Base-by-base conservation (phyloP, 1,139 yeast genomes). In the Suhomyces panamericanus region DNA sequence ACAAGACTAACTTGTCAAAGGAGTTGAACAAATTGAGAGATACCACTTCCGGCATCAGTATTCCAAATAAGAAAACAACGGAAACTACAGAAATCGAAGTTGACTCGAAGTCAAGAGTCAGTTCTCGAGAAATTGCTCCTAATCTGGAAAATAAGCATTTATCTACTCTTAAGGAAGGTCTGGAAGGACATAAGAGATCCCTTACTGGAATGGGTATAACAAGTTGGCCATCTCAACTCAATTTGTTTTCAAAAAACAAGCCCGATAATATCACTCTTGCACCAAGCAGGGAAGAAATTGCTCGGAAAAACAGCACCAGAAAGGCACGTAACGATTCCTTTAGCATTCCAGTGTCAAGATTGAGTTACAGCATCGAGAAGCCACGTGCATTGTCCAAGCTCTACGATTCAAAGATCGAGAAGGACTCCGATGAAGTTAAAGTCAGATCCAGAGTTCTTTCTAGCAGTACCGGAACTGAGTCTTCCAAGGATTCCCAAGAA, bases 171-270 rank as follows among this genome's bases (percentile, higher is more conserved):
- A 16, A 30, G 4, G 38, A 32, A 4, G 10, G 33, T 4, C 14
- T 26, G 17, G 39, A 32, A 3, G 17, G 29, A 11, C 49, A 43
- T 30, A 38, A 27, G 26, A 41, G 43, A 14, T 16, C 40, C 6
- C 32, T 43, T 6, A 42, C 48, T 12, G 32, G 26, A 20, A 41
- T 38, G 14, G 39, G 42, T 4, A 36, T 37, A 8, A 31, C 58
- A 11, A 56, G 67, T 38, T 62, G 81, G 49, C 87, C 87, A 0
- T 80, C 85, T 0, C 87, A 82, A 60, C 60, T 81, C 57, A 72
- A 74, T 37, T 62, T 83, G 24, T 66, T 81, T 39, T 69, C 75
- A 11, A 69, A 67, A 42, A 60, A 67, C 39, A 67, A 67, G 46
- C 56, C 61, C 20, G 74, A 70, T 16, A 44, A 66, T 11, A 45